phyloP scores from a whole-genome alignment of 2,329 filamentous ascomycete genomes.

The Aureobasidium sp. region DNA sequence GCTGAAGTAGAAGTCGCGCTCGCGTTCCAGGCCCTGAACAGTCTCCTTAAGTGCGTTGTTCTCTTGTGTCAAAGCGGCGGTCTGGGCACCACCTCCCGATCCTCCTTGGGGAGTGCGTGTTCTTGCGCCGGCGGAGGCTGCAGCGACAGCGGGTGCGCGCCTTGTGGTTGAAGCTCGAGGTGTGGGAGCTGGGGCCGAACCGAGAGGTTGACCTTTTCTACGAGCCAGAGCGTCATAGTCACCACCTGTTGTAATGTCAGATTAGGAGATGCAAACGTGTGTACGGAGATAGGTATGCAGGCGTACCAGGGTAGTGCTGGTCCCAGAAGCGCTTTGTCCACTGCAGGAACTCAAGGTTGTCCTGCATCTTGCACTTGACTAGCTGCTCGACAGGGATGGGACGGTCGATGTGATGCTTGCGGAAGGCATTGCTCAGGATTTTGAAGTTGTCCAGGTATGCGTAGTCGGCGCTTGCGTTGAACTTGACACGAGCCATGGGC shows the following conservation, averaged over 20 bases:
- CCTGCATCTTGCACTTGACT: constrained; percentile 99
- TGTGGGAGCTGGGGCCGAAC: constrained; percentile 41
- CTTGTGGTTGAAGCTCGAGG: constrained; percentile 48
- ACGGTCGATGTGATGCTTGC: constrained; percentile 80
- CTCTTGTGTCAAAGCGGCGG: constrained; percentile 71
- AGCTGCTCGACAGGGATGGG: constrained; percentile 81
- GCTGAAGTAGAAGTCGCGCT: constrained; percentile 98
- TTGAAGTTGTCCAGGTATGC: constrained; percentile 99
- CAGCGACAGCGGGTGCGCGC: constrained; percentile 42
- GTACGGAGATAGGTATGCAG: background rate
- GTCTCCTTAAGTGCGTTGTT: constrained; percentile 88
- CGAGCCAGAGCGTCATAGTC: constrained; percentile 88
- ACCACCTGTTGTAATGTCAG: constrained; percentile 42
- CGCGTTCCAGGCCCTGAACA: constrained; percentile 86
- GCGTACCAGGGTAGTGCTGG: constrained; percentile 75
- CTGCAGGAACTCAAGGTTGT: constrained; percentile 97
- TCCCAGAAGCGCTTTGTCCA: constrained; percentile 98
- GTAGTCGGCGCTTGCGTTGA: constrained; percentile 96
- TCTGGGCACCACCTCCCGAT: constrained; percentile 45
- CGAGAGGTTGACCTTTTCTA: constrained; percentile 66
- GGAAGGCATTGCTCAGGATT: constrained; percentile 82
- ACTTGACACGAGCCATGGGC: constrained; percentile 93
- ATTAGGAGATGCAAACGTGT: background rate
- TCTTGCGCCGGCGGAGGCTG: constrained; percentile 31
- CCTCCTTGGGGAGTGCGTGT: constrained; percentile 34